phyloP scores from a whole-genome alignment of 306 rosid genomes.

The Vachellia collinsii region DNA sequence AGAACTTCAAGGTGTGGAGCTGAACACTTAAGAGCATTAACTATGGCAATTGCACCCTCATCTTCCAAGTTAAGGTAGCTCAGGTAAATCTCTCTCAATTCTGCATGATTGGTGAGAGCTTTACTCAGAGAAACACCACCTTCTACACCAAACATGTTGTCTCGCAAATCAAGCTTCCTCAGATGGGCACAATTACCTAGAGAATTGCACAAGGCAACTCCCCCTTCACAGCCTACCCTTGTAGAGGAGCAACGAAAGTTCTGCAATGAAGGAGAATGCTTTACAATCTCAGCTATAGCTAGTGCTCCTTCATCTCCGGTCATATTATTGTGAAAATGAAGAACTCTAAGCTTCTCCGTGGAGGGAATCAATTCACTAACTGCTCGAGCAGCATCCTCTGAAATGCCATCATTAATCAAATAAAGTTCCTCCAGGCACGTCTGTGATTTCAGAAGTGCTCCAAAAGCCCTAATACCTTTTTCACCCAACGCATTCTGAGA shows the following conservation, averaged over 20 bases:
- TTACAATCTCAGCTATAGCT: slow-evolving; percentile 61
- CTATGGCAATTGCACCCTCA: slow-evolving; percentile 71
- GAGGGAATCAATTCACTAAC: slow-evolving; percentile 68
- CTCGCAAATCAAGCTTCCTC: slow-evolving; percentile 85
- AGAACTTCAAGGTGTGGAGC: slow-evolving; percentile 80
- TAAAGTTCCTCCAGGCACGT: slow-evolving; percentile 66
- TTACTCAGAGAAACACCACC: slow-evolving; percentile 79
- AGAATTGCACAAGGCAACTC: slow-evolving; percentile 76
- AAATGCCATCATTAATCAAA: slow-evolving; percentile 69
- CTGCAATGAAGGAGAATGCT: slow-evolving; percentile 57
- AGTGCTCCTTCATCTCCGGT: slow-evolving; percentile 74
- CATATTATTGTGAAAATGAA: slow-evolving; percentile 72
- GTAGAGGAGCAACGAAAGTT: slow-evolving; percentile 79
- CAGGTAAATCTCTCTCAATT: slow-evolving; percentile 72
- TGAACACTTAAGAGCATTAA: slow-evolving; percentile 68
- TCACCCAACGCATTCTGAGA: slow-evolving; percentile 74
- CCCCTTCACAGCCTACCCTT: slow-evolving; percentile 68
- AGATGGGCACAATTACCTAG: slow-evolving; percentile 58
- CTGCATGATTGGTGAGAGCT: slow-evolving; percentile 67
- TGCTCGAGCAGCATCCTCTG: slow-evolving; percentile 72
- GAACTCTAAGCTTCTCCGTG: slow-evolving; percentile 63
- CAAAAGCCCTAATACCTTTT: slow-evolving; percentile 75
- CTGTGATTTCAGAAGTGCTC: slow-evolving; percentile 66
- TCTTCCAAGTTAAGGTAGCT: slow-evolving; percentile 91
- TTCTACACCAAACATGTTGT: slow-evolving; percentile 91